Evolutionary conservation across 345 rosid species (phyloP).

Genomic region (Melastoma malabathricum): DNA sequence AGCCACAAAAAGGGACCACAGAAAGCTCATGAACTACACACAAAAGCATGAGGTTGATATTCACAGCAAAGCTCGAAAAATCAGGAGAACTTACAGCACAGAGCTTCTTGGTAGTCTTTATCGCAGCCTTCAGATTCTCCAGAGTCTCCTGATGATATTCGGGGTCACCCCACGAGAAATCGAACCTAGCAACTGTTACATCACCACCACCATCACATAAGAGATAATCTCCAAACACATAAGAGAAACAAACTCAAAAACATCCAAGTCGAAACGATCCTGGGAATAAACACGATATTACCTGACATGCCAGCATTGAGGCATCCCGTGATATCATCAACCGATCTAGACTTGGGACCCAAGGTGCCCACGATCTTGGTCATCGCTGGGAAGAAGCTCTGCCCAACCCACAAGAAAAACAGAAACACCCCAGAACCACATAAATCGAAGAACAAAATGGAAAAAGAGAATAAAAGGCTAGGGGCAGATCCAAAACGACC

Average conservation of each 20-base stretch:
- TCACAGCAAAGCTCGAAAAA: neutral
- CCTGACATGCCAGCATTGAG: conserved; percentile 96
- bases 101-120: conserved; percentile 72
- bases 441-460: neutral
- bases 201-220: neutral
- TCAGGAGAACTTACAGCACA: conserved; percentile 47
- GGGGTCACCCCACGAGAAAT: conserved; percentile 77
- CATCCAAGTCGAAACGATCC: neutral
- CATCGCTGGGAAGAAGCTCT: conserved; percentile 94
- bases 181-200: conserved; percentile 66
- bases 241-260: neutral
- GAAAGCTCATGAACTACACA: neutral
- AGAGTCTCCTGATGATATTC: conserved; percentile 80
- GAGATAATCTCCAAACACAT: neutral
- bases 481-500: conserved; percentile 1
- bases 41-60: no score
- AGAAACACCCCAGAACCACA: neutral
- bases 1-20: neutral
- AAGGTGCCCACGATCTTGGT: conserved; percentile 94
- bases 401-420: conserved; percentile 5
- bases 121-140: conserved; percentile 64
- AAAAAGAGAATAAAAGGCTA: neutral
- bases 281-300: conserved; percentile 7
- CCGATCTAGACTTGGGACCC: conserved; percentile 74
- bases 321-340: conserved; percentile 58